These are phyloP conservation scores for Fragilaria crotonensis DNA, from an alignment of 108 stramenopile species.

Conservation along the genomic window DNA sequence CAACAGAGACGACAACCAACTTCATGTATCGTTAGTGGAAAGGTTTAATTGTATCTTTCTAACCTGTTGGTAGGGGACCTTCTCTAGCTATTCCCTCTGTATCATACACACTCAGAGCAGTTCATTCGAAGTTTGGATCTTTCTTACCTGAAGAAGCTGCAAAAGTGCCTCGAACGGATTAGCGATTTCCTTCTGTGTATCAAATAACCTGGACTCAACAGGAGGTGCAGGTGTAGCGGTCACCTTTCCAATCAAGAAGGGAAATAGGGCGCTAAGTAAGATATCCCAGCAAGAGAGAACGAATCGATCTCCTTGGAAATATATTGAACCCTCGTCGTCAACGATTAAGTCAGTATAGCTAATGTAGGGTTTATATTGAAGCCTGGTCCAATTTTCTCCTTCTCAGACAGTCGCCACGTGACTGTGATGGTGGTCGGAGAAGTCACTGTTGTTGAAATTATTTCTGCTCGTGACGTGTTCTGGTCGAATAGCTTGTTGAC, in stretches of 20 bases:
- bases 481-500: slow-evolving; percentile 70
- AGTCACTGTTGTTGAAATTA: slow-evolving; percentile 35
- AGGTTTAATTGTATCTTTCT: no score
- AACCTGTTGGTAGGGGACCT: no score
- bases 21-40: no score
- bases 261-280: slow-evolving; percentile 50
- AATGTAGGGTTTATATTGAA: slow-evolving; percentile 81
- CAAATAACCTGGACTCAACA: slow-evolving; percentile 32
- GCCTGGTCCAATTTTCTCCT: slow-evolving; percentile 44
- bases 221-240: slow-evolving; percentile 42
- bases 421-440: slow-evolving; percentile 64
- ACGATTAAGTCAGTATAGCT: slow-evolving; percentile 71
- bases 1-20: no score
- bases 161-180: no score
- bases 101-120: no score
- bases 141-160: no score
- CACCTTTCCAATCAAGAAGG: slow-evolving; percentile 62
- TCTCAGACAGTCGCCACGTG: slow-evolving; percentile 71
- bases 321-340: slow-evolving; percentile 45
- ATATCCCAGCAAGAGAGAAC: slow-evolving; percentile 61
- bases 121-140: no score
- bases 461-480: slow-evolving; percentile 57
- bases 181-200: no score
- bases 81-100: no score
- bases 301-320: slow-evolving; percentile 77